These are phyloP conservation scores for Aureoboletus auriporus DNA, from an alignment of 768 basidiomycete genomes.

Conservation along the genomic window DNA sequence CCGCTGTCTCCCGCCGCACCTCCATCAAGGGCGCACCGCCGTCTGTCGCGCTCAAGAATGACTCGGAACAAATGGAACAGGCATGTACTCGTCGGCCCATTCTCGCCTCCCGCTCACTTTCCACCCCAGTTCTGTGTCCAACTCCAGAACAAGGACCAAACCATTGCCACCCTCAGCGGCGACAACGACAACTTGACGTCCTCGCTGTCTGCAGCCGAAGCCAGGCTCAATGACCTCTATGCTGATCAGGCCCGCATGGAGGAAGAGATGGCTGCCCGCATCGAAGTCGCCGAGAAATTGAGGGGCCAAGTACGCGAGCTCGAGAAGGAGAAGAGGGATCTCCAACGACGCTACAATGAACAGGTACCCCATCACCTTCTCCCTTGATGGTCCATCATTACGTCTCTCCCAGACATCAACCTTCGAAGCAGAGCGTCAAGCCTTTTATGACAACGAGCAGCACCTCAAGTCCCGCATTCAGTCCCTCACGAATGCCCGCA, in stretches of 20 bases:
- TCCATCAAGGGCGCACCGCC: constrained; percentile 46
- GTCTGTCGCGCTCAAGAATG: constrained; percentile 61
- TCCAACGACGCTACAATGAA: constrained; percentile 81
- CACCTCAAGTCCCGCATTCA: constrained; percentile 90
- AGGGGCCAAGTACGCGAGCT: constrained; percentile 76
- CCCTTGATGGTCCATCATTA: constrained; percentile 12
- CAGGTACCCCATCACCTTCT: constrained; percentile 48
- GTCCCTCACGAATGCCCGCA: constrained; percentile 66
- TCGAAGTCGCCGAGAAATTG: constrained; percentile 81
- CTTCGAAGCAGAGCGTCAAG: constrained; percentile 89
- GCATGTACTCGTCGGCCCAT: constrained; percentile 34
- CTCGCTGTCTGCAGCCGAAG: constrained; percentile 63
- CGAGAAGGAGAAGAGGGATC: constrained; percentile 84
- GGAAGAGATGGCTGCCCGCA: constrained; percentile 73
- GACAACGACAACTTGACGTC: constrained; percentile 67
- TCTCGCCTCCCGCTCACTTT: constrained; percentile 8
- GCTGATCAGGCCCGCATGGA: constrained; percentile 80
- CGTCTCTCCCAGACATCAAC: constrained; percentile 57
- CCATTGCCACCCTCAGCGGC: constrained; percentile 51
- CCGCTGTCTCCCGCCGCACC: constrained; percentile 46
- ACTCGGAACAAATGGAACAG: constrained; percentile 80
- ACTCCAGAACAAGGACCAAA: constrained; percentile 75
- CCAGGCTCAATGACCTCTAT: constrained; percentile 74
- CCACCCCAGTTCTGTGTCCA: constrained; percentile 64
- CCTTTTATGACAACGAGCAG: constrained; percentile 91